phyloP scores from a whole-genome alignment of 1,284 basidiomycete genomes.

The Fomitopsis betulina region DNA sequence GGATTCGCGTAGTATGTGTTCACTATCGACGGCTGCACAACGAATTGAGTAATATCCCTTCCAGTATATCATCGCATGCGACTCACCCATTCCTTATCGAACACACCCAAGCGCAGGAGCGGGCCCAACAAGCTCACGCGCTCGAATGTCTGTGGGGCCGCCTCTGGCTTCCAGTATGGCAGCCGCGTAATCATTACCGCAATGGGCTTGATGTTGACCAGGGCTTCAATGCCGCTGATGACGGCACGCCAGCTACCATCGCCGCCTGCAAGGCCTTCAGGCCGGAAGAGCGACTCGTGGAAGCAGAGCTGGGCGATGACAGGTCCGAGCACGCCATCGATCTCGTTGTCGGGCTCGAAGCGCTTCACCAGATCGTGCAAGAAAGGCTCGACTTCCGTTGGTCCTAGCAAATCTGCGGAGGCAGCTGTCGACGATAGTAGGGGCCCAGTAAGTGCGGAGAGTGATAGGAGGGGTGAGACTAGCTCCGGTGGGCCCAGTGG shows the following conservation, averaged over 20 bases:
- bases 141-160: slow-evolving; percentile 61
- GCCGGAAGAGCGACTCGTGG: slow-evolving; percentile 56
- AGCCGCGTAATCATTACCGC: slow-evolving; percentile 75
- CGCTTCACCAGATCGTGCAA: slow-evolving; percentile 67
- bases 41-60: not conserved
- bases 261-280: slow-evolving; percentile 63
- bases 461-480: slow-evolving; percentile 68
- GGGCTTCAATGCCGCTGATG: slow-evolving; percentile 74
- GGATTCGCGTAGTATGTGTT: slow-evolving; percentile 82
- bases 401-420: slow-evolving; percentile 33
- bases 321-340: slow-evolving; percentile 40
- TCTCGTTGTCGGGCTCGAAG: slow-evolving; percentile 49
- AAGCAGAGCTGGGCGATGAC: slow-evolving; percentile 57
- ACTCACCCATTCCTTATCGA: slow-evolving; percentile 84
- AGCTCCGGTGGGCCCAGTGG: slow-evolving; percentile 75
- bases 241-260: slow-evolving; percentile 85
- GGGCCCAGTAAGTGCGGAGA: slow-evolving; percentile 60
- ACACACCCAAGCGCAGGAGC: slow-evolving; percentile 77
- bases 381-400: slow-evolving; percentile 66
- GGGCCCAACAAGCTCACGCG: slow-evolving; percentile 72
- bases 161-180: slow-evolving; percentile 66
- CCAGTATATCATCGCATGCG: not conserved
- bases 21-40: slow-evolving; percentile 68
- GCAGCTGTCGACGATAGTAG: slow-evolving; percentile 46
- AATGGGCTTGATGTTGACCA: slow-evolving; percentile 81